Evolutionary conservation across 2,329 filamentous ascomycete species (phyloP), one percentile per base, ranked within the genome.

Genomic region (Clonostachys sp.): DNA sequence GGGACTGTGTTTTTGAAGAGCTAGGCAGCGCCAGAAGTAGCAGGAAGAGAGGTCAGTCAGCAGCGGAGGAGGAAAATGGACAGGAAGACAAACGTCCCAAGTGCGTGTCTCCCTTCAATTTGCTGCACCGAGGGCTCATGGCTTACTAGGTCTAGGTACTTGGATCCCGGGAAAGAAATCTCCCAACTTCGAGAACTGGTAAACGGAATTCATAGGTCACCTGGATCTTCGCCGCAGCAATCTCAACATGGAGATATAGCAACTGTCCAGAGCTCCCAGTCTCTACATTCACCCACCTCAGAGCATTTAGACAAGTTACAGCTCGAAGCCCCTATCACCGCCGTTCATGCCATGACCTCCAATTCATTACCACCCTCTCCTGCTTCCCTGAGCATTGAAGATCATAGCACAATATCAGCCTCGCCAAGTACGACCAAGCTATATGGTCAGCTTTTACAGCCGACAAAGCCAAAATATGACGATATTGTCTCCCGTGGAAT

Each of bases 1-100:
- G 50, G 41, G 50, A 52, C 33, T 52, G 50, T 41, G 49, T 52
- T 45, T 52, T 52, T 12, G 50, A 44, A 17, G 42, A 44, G 42
- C 16, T 44, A 13, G 42, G n/a, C 6, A 20, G 16, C 14, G 42
- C 12, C 13, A 34, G 42, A 33, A 44, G 20, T 14, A 16, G 12
- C 17, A 16, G 41, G 16, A 20, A 14, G 16, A 14, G 14, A 20
- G 18, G n/a, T 24, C n/a, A 24, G 24, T 30, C 24, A 44, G 13
- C 16, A 34, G 42, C 30, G 7, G 42, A 34, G 20, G 30, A 10
- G 42, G 20, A 20, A 13, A 16, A 30, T 16, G 24, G 12, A 4
- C 24, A 30, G 10, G 24, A 30, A 30, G 24, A 30, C 24, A 30
- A 30, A 30, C 24, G 24, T 10, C 24, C 24, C 8, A 30, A 30